These are phyloP conservation scores for Mycena venus DNA, from an alignment of 768 basidiomycete genomes.

Conservation along the genomic window DNA sequence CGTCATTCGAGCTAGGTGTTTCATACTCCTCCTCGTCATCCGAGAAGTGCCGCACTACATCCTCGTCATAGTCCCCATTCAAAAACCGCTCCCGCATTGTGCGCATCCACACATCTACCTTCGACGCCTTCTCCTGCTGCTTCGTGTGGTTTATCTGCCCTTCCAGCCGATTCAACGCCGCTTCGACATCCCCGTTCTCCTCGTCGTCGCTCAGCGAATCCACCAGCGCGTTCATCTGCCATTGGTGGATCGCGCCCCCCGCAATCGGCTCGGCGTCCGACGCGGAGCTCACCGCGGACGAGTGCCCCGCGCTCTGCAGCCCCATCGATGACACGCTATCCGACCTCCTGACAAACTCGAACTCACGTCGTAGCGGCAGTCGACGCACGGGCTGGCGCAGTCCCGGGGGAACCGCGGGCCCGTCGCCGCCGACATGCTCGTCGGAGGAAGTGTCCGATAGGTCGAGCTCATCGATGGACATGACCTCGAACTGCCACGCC, in stretches of 20 bases:
- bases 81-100: slow-evolving; percentile 77
- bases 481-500: slow-evolving; percentile 77
- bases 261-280: slow-evolving; percentile 50
- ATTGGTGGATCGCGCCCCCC: slow-evolving; percentile 73
- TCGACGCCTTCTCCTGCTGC: slow-evolving; percentile 77
- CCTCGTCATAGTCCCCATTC: slow-evolving; percentile 71
- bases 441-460: slow-evolving; percentile 84
- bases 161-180: slow-evolving; percentile 84
- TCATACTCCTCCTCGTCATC: slow-evolving; percentile 58
- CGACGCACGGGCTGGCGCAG: slow-evolving; percentile 67
- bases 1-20: slow-evolving; percentile 12
- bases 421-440: slow-evolving; percentile 48
- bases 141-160: slow-evolving; percentile 85
- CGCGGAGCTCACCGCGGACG: slow-evolving; percentile 55
- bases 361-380: slow-evolving; percentile 82
- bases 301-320: slow-evolving; percentile 68
- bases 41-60: slow-evolving; percentile 69
- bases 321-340: slow-evolving; percentile 87
- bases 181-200: slow-evolving; percentile 85
- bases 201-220: slow-evolving; percentile 82
- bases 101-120: slow-evolving; percentile 88
- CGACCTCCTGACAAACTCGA: slow-evolving; percentile 83
- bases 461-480: slow-evolving; percentile 84
- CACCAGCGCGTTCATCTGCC: slow-evolving; percentile 86
- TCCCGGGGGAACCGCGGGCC: slow-evolving; percentile 62